Conservation (phyloP, 2,329 filamentous ascomycete species). For the Lasiodiplodia citricola region DNA sequence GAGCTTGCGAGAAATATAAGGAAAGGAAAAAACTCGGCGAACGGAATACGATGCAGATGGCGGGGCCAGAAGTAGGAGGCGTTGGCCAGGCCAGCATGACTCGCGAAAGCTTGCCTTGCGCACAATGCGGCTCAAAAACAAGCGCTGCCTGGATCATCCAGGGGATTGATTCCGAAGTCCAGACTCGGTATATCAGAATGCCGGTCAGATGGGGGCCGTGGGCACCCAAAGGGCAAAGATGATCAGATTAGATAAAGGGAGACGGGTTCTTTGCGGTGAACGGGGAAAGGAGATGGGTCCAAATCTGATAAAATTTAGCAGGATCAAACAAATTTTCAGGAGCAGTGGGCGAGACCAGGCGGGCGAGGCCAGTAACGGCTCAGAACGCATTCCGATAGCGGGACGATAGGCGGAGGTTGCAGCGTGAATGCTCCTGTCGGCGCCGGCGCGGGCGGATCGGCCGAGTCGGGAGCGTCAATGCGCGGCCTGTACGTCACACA, state of each 20-base stretch:
- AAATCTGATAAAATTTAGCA: not conserved
- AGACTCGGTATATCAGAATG: not conserved
- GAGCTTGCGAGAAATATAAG: not conserved
- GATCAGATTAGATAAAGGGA: conserved; percentile 23
- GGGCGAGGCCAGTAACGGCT: not conserved
- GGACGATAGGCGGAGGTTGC: not conserved
- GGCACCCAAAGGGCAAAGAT: not conserved
- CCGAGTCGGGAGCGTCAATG: conserved; percentile 13
- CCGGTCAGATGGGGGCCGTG: not conserved
- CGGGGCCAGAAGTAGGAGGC: not conserved
- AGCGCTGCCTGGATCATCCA: not conserved
- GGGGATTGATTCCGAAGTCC: not conserved
- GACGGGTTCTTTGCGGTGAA: not conserved
- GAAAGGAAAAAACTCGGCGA: not conserved
- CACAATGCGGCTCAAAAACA: conserved; percentile 5
- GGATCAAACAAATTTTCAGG: conserved; percentile 12
- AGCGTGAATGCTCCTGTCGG: conserved; percentile 10
- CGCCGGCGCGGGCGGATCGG: conserved; percentile 19
- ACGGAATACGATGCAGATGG: not conserved
- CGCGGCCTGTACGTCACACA: conserved; percentile 15
- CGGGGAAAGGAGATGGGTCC: not conserved
- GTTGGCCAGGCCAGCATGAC: not conserved
- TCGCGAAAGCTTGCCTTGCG: not conserved
- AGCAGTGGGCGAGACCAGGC: not conserved
- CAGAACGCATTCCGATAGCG: conserved; percentile 16